Conservation (phyloP, 345 rosid genomes). For the Aegle marmelos region DNA sequence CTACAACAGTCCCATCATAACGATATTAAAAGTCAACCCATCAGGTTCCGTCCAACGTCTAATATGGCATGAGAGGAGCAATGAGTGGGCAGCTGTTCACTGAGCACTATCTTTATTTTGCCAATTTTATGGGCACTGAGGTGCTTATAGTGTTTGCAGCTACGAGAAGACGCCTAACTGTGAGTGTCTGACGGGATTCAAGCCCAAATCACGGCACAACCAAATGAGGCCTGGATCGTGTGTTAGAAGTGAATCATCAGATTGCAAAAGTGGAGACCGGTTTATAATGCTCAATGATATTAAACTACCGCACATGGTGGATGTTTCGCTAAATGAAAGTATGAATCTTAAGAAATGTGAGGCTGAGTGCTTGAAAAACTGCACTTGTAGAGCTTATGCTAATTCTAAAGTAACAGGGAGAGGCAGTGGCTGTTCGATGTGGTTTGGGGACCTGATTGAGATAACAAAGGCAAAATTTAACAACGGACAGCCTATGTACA, state of each 20-base stretch:
- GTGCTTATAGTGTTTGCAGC: constrained; percentile 13
- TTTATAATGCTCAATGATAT: too few species aligned
- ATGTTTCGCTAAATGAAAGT: too few species aligned
- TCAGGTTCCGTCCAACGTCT: background rate
- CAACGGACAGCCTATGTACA: constrained; percentile 9
- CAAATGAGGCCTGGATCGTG: background rate
- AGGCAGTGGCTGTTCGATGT: constrained; percentile 32
- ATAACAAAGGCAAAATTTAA: background rate
- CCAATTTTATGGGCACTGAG: constrained; percentile 21
- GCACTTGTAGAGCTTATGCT: constrained; percentile 33
- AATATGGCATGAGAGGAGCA: constrained; percentile 11
- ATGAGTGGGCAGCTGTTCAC: constrained; percentile 6
- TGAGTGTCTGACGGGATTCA: constrained; percentile 29
- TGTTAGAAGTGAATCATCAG: background rate
- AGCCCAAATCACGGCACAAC: constrained; percentile 18
- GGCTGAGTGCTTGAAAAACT: constrained; percentile 21
- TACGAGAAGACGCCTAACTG: constrained; percentile 19
- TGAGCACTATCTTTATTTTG: constrained; percentile 28
- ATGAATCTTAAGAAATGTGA: constrained; percentile 20
- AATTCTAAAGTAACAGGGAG: constrained; percentile 7
- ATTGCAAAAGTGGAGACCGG: too few species aligned
- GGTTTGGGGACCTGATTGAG: constrained; percentile 32
- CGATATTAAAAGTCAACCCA: background rate
- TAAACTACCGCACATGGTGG: too few species aligned
- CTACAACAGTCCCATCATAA: background rate